Evolutionary conservation across 768 basidiomycete species (phyloP), one percentile per base, ranked within the genome.

Genomic region (Leccinum variicolor): DNA sequence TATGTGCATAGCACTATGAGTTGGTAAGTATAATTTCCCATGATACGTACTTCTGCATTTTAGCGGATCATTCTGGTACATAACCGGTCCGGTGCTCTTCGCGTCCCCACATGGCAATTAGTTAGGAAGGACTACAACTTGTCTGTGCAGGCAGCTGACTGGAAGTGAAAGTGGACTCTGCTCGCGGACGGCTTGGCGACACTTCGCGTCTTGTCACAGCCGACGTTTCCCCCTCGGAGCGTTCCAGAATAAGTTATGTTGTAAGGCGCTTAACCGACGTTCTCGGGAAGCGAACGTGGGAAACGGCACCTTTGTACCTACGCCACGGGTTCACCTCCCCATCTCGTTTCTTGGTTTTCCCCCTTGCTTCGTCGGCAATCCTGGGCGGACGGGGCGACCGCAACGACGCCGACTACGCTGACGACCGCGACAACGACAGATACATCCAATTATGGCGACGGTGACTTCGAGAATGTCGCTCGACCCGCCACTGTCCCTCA

Each of bases 211-310:
- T 50, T 63, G 61, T 63, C 64, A 48, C 43, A 25, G 34, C 31
- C 36, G 29, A 36, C 41, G 36, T 33, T 7, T 56, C 26, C 19
- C 39, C 33, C 15, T 15, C 14, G 15, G 14, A 26, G 14, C 23
- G 34, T 41, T 31, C 41, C 53, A 34, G 34, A 49, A 23, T 25
- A 25, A 19, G 2, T 46, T 14, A 21, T 34, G 25, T 61, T 28
- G 61, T 55, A 50, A 64, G 53, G 53, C 41, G 52, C 47, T 58
- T 66, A 63, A 54, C 54, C 57, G 61, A 65, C 19, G 41, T 45
- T 28, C 19, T 63, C 62, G 58, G 60, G 56, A 58, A 58, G 45
- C 45, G 36, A 65, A 53, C 68, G 67, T 68, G 67, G 55, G 67
- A 68, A 65, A 14, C 52, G 47, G 51, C 53, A 29, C 61, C 59